Evolutionary conservation across 179 eudicot genomes (phyloP), one percentile per base, ranked within the genome.

Genomic region (Pouteria campechiana): DNA sequence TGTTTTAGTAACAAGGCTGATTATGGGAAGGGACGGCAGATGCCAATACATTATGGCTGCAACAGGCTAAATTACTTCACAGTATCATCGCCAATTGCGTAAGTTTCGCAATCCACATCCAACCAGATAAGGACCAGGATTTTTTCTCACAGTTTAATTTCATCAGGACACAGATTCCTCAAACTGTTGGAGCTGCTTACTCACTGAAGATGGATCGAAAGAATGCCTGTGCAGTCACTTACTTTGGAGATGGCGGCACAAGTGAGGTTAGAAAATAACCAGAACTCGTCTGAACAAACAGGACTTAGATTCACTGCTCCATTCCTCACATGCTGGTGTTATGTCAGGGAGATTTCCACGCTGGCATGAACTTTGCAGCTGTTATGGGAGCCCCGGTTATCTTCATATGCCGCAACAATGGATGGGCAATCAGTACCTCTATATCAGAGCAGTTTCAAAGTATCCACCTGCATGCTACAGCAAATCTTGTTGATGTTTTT

Each of bases 351-450:
- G 97, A 83, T 67, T 88, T 83, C 74, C 97, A 88, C 65, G 97
- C 87, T 44, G 84, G 76, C 37, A 28, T 88, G 31, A 88, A 88
- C 50, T 79, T 88, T 57, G 97, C 88, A 15, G 92, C 97, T 24
- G 97, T 88, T 20, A 37, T 73, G 73, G 94, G 80, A 51, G 87
- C 72, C 2, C 96, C 96, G 0, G 81, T 82, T 43, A 47, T 86
- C 41, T 86, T 86, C 55, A 37, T 86, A 41, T 86, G 96, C 52
- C 73, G 96, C 40, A 86, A 86, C 68, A 86, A 86, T 34, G 96
- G 96, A n/a, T 86, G 89, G 93, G 93, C 96, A 27, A 86, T 86
- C 30, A 86, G 96, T 63, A 86, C 96, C 37, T 86, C 96, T 16
- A 17, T 54, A 34, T 47, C 80, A 3, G 77, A 86, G 27, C 93